These are phyloP conservation scores for Coffea humblotiana DNA, from an alignment of 305 asterid species.

Conservation along the genomic window DNA sequence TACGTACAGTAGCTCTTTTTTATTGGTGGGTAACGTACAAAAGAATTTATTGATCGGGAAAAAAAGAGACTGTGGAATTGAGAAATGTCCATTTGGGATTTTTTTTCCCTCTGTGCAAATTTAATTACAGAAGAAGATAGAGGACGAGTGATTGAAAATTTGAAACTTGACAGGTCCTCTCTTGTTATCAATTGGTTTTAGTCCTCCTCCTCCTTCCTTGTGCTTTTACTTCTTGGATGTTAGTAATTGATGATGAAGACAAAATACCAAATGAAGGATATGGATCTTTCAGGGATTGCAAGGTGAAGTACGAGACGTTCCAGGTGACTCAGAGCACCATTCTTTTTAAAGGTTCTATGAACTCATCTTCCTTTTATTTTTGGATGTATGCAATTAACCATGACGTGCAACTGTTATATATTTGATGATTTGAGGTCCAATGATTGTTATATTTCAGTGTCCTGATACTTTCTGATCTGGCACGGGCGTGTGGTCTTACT, in stretches of 20 bases:
- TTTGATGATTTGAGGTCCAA: too few relatives aligned
- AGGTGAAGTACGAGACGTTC: background rate
- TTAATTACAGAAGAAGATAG: background rate
- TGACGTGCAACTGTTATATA: too few relatives aligned
- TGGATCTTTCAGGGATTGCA: background rate
- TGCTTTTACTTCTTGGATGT: background rate
- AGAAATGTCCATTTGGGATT: background rate
- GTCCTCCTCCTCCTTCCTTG: background rate
- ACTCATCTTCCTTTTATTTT: background rate
- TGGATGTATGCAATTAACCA: too few relatives aligned
- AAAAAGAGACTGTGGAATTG: background rate
- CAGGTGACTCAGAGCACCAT: background rate
- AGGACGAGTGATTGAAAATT: constrained; percentile 2
- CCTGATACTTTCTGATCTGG: too few relatives aligned
- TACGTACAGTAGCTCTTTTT: too few relatives aligned
- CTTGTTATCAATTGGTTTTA: background rate
- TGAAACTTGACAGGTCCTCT: background rate
- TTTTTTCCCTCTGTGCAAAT: too few relatives aligned
- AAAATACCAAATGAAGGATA: background rate
- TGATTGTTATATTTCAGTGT: too few relatives aligned
- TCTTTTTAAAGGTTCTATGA: background rate
- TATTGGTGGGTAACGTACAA: too few relatives aligned
- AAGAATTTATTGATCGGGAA: background rate
- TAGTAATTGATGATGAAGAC: background rate
- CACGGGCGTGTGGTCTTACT: too few relatives aligned